These are phyloP conservation scores for Aspergillus carlsbadensis DNA, from an alignment of 495 filamentous ascomycete genomes.

Conservation along the genomic window DNA sequence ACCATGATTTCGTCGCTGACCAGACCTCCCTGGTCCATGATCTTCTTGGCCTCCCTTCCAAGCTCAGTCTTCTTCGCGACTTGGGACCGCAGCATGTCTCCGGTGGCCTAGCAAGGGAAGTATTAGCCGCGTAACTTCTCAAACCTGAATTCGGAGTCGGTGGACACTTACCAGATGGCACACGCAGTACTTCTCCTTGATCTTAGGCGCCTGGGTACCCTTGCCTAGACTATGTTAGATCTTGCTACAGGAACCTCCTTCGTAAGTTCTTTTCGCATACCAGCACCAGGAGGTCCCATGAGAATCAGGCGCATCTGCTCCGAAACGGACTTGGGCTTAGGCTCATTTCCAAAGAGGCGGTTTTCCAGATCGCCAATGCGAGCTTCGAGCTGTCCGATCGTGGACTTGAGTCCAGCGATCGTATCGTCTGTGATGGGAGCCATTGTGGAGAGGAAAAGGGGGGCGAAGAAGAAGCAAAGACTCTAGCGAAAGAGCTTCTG, in stretches of 20 bases:
- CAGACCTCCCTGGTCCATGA: slow-evolving; percentile 97
- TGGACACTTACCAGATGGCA: slow-evolving; percentile 82
- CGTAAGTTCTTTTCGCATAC: slow-evolving; percentile 48
- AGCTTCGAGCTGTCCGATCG: slow-evolving; percentile 79
- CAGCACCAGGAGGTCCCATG: slow-evolving; percentile 96
- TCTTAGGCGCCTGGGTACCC: slow-evolving; percentile 95
- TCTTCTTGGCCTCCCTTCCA: slow-evolving; percentile 98
- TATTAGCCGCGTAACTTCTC: not conserved
- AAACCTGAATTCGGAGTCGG: not conserved
- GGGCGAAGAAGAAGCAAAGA: slow-evolving; percentile 25
- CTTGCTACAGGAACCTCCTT: slow-evolving; percentile 13
- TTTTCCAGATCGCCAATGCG: slow-evolving; percentile 77
- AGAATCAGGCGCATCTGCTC: slow-evolving; percentile 88
- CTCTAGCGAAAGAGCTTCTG: slow-evolving; percentile 23
- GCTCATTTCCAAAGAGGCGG: slow-evolving; percentile 55
- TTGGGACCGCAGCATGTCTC: slow-evolving; percentile 98
- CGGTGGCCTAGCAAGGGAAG: slow-evolving; percentile 71
- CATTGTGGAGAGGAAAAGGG: slow-evolving; percentile 56
- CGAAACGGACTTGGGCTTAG: slow-evolving; percentile 46
- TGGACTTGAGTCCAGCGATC: slow-evolving; percentile 69
- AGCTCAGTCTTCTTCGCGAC: slow-evolving; percentile 97
- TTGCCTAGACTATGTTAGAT: slow-evolving; percentile 66
- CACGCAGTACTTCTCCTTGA: slow-evolving; percentile 94
- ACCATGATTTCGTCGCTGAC: slow-evolving; percentile 99
- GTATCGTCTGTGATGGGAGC: slow-evolving; percentile 78